phyloP scores from a whole-genome alignment of 2,329 filamentous ascomycete genomes.

The Colletotrichum sp. region DNA sequence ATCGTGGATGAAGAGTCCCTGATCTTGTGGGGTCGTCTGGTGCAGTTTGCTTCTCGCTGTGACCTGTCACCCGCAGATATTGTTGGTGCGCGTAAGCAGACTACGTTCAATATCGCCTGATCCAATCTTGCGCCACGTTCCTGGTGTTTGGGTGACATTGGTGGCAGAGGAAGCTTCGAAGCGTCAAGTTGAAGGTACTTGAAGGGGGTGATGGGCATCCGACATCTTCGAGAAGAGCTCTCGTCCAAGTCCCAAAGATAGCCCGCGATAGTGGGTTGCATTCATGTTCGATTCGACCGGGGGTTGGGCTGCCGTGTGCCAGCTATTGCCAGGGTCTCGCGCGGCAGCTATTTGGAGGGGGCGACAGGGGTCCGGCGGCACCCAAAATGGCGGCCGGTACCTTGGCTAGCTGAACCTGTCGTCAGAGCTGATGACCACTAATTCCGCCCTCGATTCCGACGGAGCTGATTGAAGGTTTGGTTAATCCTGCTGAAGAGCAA shows the following conservation, averaged over 20 bases:
- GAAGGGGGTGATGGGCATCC: neutral
- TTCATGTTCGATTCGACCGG: neutral
- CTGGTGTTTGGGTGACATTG: neutral
- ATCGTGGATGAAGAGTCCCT: neutral
- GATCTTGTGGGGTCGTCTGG: neutral
- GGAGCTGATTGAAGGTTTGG: neutral
- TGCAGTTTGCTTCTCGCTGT: neutral
- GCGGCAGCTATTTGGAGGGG: neutral
- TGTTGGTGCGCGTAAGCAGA: neutral
- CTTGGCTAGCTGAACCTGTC: neutral
- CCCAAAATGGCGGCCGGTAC: neutral
- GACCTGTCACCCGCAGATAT: neutral
- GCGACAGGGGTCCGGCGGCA: neutral
- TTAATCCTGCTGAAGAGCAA: neutral
- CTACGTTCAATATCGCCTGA: neutral
- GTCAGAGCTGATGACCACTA: neutral
- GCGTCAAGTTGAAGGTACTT: neutral
- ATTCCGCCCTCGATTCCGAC: neutral
- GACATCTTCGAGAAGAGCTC: neutral
- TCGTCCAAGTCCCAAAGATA: neutral
- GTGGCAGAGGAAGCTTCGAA: neutral
- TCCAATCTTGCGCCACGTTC: neutral
- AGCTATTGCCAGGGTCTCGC: neutral
- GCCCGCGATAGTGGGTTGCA: neutral
- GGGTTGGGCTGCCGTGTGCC: neutral